Evolutionary conservation across 345 rosid genomes (phyloP).

Genomic region (Ailanthus altissimus): DNA sequence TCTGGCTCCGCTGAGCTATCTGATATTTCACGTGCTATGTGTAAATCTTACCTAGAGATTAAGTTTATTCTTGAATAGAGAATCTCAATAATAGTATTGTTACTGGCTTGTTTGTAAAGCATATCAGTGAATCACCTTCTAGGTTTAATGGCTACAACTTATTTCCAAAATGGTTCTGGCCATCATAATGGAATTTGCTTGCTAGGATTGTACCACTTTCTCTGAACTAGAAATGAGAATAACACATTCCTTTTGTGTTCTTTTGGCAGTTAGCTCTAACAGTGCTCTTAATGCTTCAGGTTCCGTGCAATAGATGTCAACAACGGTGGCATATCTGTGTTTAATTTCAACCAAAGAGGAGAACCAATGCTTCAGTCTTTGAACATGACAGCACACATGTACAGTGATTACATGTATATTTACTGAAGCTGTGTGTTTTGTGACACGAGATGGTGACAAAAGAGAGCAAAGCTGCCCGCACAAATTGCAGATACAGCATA

Average conservation of each 20-base stretch:
- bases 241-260: slow-evolving; percentile 5
- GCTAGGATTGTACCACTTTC: background rate
- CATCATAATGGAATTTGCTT: background rate
- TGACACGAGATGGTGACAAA: background rate
- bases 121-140: background rate
- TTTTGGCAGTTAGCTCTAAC: background rate
- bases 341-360: slow-evolving; percentile 48
- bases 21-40: background rate
- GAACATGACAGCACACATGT: slow-evolving; percentile 67
- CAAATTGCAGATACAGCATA: background rate
- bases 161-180: no score
- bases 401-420: slow-evolving; percentile 41
- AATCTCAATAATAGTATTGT: background rate
- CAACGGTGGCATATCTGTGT: slow-evolving; percentile 56
- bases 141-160: background rate
- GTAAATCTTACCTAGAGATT: background rate
- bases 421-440: slow-evolving; percentile 28
- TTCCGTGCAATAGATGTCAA: slow-evolving; percentile 61
- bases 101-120: background rate
- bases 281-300: slow-evolving; percentile 31
- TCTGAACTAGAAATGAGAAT: background rate
- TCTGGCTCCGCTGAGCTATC: no score
- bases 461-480: background rate
- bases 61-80: background rate
- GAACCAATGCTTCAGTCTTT: slow-evolving; percentile 68